These are phyloP conservation scores for Wickerhamiella azymoides DNA, from an alignment of 805 yeast genomes.

Conservation along the genomic window DNA sequence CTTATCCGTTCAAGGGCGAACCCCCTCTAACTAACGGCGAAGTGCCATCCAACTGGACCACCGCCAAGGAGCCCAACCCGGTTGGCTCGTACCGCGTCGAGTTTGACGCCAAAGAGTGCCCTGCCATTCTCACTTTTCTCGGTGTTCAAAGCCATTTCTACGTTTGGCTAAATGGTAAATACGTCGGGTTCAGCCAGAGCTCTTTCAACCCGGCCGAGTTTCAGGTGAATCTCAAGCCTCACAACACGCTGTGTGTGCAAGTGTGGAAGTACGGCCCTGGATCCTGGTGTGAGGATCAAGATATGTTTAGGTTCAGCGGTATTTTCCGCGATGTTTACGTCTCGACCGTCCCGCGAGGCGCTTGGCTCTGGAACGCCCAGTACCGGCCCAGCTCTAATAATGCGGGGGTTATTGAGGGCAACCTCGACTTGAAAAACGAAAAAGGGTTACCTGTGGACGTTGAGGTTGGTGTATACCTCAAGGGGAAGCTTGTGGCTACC, in stretches of 20 bases:
- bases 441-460: not conserved
- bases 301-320: slow-evolving; percentile 31
- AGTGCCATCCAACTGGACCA: slow-evolving; percentile 7
- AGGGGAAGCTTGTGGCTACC: not conserved
- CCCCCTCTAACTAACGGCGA: slow-evolving; percentile 26
- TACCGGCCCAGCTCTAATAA: slow-evolving; percentile 20
- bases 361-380: slow-evolving; percentile 1
- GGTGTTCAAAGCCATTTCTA: slow-evolving; percentile 28
- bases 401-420: not conserved
- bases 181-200: slow-evolving; percentile 26
- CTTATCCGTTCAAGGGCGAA: slow-evolving; percentile 25
- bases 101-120: slow-evolving; percentile 18
- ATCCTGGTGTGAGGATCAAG: slow-evolving; percentile 28
- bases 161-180: slow-evolving; percentile 24
- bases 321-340: slow-evolving; percentile 27
- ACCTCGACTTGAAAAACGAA: not conserved
- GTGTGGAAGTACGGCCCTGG: slow-evolving; percentile 27
- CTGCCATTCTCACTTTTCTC: slow-evolving; percentile 24
- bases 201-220: slow-evolving; percentile 27
- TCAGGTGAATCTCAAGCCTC: slow-evolving; percentile 17
- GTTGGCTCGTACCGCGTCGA: slow-evolving; percentile 25
- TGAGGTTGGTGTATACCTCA: not conserved
- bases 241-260: slow-evolving; percentile 18
- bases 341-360: not conserved
- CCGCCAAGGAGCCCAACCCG: slow-evolving; percentile 19